Percentiles rank a stretch among this genome's conserved stretches.
phyloP scores from a whole-genome alignment of 2,329 filamentous ascomycete genomes.

The Aspergillus neoniger region DNA sequence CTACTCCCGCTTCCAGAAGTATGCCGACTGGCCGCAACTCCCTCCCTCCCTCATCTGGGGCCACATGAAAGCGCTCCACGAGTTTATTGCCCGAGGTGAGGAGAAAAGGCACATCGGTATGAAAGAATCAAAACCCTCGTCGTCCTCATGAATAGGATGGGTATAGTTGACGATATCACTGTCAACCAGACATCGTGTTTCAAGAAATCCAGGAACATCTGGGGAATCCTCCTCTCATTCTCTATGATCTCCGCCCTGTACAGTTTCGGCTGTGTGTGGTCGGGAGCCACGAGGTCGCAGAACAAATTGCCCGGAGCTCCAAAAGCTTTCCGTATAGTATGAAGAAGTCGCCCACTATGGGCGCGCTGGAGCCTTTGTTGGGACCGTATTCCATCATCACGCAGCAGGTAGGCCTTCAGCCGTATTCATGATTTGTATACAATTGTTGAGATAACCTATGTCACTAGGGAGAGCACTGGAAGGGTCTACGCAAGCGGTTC shows the following conservation, averaged over 20 bases:
- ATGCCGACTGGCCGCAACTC: slow-evolving; percentile 17
- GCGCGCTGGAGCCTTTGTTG: slow-evolving; percentile 3
- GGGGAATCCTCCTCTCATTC: background rate
- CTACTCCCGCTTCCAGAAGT: slow-evolving; percentile 14
- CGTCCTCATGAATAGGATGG: background rate
- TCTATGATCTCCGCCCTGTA: slow-evolving; percentile 19
- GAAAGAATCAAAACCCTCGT: background rate
- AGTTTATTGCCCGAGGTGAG: slow-evolving; percentile 9
- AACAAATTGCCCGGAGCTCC: slow-evolving; percentile 18
- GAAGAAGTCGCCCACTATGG: slow-evolving; percentile 12
- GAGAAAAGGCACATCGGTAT: slow-evolving; percentile 12
- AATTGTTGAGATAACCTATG: background rate
- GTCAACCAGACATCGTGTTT: background rate
- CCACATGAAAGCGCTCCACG: slow-evolving; percentile 12
- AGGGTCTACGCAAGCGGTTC: slow-evolving; percentile 31
- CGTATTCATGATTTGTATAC: background rate
- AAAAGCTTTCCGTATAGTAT: slow-evolving; percentile 22
- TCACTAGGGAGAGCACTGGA: slow-evolving; percentile 30
- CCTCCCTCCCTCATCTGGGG: slow-evolving; percentile 19
- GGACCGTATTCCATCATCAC: slow-evolving; percentile 15
- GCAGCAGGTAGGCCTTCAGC: background rate
- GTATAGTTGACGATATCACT: background rate
- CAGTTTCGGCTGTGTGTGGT: slow-evolving; percentile 12
- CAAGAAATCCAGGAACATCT: background rate
- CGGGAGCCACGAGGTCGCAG: slow-evolving; percentile 22